Conservation (phyloP, 176 grass and related monocot genomes). For the maize (Zea mays) region Zm-B73-REFERENCE-NAM-5.0 NC_050096.1:22812501-22813000, state of each 20-base stretch:
- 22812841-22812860: background rate
- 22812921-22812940: background rate
- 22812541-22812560: constrained; percentile 75
- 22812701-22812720: background rate
- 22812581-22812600: background rate
- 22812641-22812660: background rate
- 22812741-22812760: background rate
- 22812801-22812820: background rate
- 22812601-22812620: constrained; percentile 5
- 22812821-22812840: background rate
- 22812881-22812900: background rate
- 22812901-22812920: background rate
- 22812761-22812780: background rate
- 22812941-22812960: background rate
- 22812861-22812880: background rate
- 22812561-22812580: constrained; percentile 5
- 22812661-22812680: background rate
- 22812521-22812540: constrained; percentile 72
- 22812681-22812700: background rate
- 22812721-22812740: constrained; percentile 8
- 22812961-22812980: background rate
- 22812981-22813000: background rate
- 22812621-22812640: constrained; percentile 1
- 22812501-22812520: constrained; percentile 87
- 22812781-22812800: background rate